phyloP scores from a whole-genome alignment of 1,139 yeast genomes.

The Yamadazyma siamensis region DNA sequence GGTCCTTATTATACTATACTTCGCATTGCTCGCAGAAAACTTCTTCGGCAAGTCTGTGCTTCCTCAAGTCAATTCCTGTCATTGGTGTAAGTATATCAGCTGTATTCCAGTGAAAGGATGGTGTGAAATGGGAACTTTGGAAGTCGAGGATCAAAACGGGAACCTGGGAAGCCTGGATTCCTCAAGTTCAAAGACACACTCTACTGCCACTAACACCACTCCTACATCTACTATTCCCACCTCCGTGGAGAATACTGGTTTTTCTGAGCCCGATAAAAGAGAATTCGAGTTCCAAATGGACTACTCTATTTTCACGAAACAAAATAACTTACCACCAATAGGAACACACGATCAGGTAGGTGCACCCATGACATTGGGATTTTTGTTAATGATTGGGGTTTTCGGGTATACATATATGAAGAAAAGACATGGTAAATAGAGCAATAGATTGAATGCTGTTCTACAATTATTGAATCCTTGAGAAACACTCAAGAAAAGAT shows the following conservation, averaged over 20 bases:
- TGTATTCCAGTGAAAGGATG: slow-evolving; percentile 72
- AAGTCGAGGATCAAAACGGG: slow-evolving; percentile 16
- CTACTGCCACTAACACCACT: slow-evolving; percentile 2
- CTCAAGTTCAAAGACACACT: background rate
- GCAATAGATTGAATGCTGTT: too few species aligned
- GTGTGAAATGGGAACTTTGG: slow-evolving; percentile 61
- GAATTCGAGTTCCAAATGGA: slow-evolving; percentile 1
- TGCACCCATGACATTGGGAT: too few species aligned
- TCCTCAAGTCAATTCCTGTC: slow-evolving; percentile 31
- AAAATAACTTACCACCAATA: too few species aligned
- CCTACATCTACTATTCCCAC: slow-evolving; percentile 6
- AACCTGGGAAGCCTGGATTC: slow-evolving; percentile 1
- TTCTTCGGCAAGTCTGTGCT: slow-evolving; percentile 47
- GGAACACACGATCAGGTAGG: too few species aligned
- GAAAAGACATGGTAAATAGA: too few species aligned
- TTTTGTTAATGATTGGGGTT: too few species aligned
- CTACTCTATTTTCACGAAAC: too few species aligned
- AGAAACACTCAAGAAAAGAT: too few species aligned
- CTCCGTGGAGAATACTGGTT: slow-evolving; percentile 2
- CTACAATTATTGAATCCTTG: too few species aligned
- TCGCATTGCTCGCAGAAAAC: slow-evolving; percentile 46
- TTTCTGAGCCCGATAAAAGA: slow-evolving; percentile 3
- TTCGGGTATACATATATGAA: too few species aligned
- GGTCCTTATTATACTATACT: slow-evolving; percentile 47
- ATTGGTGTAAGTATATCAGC: slow-evolving; percentile 72